Evolutionary conservation across 2,329 filamentous ascomycete genomes (phyloP).

Genomic region (Hymenoscyphus albidus): DNA sequence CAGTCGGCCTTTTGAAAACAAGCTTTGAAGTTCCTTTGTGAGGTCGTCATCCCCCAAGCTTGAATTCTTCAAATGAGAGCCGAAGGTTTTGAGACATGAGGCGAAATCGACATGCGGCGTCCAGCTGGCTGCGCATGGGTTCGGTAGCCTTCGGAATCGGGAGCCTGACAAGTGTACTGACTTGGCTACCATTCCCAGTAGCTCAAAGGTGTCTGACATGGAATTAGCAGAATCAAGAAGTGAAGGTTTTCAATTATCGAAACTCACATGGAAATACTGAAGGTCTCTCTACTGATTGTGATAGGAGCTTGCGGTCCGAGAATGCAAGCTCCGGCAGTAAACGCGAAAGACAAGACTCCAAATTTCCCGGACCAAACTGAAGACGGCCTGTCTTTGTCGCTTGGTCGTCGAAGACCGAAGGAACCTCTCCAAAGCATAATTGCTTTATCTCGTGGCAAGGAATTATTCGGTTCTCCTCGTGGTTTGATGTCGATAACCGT

Average conservation of each 20-base stretch:
- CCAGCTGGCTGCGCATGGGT: slow-evolving; percentile 4
- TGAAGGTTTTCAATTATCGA: background rate
- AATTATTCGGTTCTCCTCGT: slow-evolving; percentile 45
- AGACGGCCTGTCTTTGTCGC: background rate
- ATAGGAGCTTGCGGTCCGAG: background rate
- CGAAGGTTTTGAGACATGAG: background rate
- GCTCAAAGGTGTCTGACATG: slow-evolving; percentile 3
- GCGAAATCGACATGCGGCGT: background rate
- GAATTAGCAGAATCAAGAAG: background rate
- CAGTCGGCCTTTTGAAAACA: background rate
- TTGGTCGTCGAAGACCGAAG: slow-evolving; percentile 21
- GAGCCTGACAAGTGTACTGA: slow-evolving; percentile 4
- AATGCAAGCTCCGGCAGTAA: background rate
- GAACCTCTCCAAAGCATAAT: slow-evolving; percentile 50
- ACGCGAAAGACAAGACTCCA: background rate
- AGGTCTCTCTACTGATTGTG: background rate
- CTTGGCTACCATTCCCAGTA: slow-evolving; percentile 7
- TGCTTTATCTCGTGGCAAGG: slow-evolving; percentile 50
- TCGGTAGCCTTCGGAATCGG: slow-evolving; percentile 7
- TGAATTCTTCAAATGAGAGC: background rate
- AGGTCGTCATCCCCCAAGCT: background rate
- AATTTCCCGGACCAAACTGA: background rate
- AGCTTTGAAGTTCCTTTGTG: background rate
- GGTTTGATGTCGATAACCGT: slow-evolving; percentile 4
- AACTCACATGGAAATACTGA: slow-evolving; percentile 2